Conservation (phyloP, 345 rosid genomes). For the Mallotus nudiflorus region DNA sequence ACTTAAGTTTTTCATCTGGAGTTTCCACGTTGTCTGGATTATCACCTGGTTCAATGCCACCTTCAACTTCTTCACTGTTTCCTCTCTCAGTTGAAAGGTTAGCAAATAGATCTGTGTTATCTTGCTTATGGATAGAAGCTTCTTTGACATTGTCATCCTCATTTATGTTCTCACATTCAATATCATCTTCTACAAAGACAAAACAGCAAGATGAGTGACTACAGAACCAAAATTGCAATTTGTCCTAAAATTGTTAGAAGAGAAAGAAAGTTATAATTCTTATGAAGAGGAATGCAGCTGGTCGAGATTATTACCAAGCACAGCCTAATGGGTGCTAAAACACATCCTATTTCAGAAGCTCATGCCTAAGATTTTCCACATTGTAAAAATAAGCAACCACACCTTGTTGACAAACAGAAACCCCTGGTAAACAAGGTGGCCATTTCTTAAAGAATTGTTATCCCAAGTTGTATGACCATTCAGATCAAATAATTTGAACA, state of each 20-base stretch:
- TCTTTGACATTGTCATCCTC: conserved; percentile 15
- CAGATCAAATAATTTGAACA: no score
- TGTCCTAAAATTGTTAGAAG: not conserved
- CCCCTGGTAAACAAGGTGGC: not conserved
- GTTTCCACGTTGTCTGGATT: conserved; percentile 5
- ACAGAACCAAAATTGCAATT: not conserved
- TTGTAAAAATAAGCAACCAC: no score
- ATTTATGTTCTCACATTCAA: conserved; percentile 20
- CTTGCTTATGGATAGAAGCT: conserved; percentile 18
- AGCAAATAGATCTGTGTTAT: conserved; percentile 10
- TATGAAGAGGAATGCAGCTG: not conserved
- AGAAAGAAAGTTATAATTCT: not conserved
- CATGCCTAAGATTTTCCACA: no score
- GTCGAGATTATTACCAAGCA: not conserved
- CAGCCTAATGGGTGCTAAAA: not conserved
- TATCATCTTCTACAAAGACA: conserved; percentile 25
- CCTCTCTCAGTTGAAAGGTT: conserved; percentile 15
- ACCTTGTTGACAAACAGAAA: not conserved
- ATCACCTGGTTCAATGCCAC: conserved; percentile 15
- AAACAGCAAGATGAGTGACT: not conserved
- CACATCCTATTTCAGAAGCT: no score
- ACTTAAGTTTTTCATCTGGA: conserved; percentile 4
- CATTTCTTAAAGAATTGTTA: no score
- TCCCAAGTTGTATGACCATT: no score
- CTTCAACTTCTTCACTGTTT: conserved; percentile 25